Conservation (phyloP, 108 stramenopile genomes). For the Poteriospumella lacustris region DNA sequence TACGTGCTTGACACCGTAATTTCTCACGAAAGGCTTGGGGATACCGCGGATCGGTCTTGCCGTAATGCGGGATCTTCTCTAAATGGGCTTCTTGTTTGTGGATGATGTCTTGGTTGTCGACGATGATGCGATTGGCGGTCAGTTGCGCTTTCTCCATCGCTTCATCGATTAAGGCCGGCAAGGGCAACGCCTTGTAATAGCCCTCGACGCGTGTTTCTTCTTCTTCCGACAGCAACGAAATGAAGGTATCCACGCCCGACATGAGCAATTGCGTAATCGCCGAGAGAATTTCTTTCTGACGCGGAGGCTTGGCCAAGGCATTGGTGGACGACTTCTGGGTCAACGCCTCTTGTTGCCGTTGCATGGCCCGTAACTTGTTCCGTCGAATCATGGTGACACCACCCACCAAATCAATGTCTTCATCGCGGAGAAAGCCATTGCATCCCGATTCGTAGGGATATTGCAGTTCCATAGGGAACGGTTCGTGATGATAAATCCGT, state of each 20-base stretch:
- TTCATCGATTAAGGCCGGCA: not conserved
- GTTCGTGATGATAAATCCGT: too few species aligned
- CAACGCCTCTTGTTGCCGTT: too few species aligned
- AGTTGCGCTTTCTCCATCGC: not conserved
- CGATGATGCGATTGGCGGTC: not conserved
- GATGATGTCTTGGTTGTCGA: not conserved
- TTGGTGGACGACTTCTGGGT: too few species aligned
- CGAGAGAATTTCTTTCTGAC: too few species aligned
- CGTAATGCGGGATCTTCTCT: not conserved
- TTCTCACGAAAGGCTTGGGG: not conserved
- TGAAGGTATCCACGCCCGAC: not conserved
- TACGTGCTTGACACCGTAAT: slow-evolving; percentile 1
- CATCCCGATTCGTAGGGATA: too few species aligned
- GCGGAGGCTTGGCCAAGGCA: too few species aligned
- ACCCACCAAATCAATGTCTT: too few species aligned
- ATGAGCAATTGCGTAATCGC: not conserved
- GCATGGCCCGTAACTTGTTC: too few species aligned
- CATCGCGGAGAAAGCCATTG: too few species aligned
- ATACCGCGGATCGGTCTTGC: slow-evolving; percentile 2
- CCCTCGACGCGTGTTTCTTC: not conserved
- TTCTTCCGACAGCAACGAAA: not conserved
- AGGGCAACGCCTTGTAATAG: not conserved
- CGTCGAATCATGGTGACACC: too few species aligned
- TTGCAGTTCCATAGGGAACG: too few species aligned
- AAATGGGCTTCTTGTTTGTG: not conserved